Evolutionary conservation across 345 rosid species (phyloP).

Genomic region (Eucalyptus shirleyi): DNA sequence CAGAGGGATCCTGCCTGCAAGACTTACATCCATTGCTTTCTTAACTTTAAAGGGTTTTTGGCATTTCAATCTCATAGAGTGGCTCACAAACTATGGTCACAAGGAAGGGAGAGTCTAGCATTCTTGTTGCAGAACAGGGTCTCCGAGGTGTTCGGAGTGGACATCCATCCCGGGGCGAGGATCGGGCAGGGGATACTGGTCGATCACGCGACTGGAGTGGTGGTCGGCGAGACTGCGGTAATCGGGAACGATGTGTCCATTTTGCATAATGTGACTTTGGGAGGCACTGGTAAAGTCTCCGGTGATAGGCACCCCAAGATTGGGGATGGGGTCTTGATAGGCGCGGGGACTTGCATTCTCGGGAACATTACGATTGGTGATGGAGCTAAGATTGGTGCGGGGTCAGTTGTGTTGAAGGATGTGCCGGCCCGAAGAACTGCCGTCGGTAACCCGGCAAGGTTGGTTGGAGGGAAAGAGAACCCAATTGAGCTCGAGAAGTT

Average conservation of each 20-base stretch:
- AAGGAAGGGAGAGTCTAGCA: constrained; percentile 37
- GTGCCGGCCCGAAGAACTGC: constrained; percentile 76
- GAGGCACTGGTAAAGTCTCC: constrained; percentile 79
- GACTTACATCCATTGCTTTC: constrained; percentile 65
- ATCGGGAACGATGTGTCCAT: constrained; percentile 79
- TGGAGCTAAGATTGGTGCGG: constrained; percentile 91
- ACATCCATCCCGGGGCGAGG: constrained; percentile 86
- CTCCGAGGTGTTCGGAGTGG: constrained; percentile 63
- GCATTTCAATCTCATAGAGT: constrained; percentile 76
- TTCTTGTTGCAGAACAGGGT: constrained; percentile 70
- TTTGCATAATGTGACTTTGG: constrained; percentile 83
- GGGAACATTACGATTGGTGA: constrained; percentile 81
- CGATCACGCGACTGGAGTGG: constrained; percentile 83
- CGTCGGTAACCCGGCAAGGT: constrained; percentile 81
- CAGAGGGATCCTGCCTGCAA: constrained; percentile 81
- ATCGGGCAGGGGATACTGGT: constrained; percentile 65
- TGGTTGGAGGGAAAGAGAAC: constrained; percentile 72
- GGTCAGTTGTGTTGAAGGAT: constrained; percentile 80
- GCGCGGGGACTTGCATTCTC: constrained; percentile 85
- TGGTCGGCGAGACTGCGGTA: constrained; percentile 87
- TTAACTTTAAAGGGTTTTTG: constrained; percentile 70
- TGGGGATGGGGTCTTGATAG: constrained; percentile 89
- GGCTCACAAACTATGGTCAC: constrained; percentile 70
- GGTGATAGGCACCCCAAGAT: constrained; percentile 93
- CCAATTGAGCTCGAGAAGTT: constrained; percentile 53